Evolutionary conservation across 2,329 filamentous ascomycete species (phyloP), one percentile per base, ranked within the genome.

Genomic region (Coniochaeta ligniaria): DNA sequence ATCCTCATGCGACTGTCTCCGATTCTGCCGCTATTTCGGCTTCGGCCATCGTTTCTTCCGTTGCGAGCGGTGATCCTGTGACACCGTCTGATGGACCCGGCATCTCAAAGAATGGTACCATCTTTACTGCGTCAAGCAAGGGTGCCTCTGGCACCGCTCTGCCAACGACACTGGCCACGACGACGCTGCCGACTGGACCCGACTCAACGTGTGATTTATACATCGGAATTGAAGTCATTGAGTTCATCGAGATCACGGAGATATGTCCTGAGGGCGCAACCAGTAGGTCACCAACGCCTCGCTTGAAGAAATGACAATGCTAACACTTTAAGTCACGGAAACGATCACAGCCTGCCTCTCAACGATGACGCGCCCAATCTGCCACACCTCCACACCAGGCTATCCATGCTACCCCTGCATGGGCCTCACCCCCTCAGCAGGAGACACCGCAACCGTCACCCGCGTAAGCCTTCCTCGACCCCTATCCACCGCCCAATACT

Each of bases 171-270:
- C n/a, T 38, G 14, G 47, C 26, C 2, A 52, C 47, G 31, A 31
- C 47, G 3, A 57, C 38, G 28, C n/a, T 41, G 11, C 55, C 50
- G 2, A 16, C 58, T 31, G 22, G 36, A n/a, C n/a, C 35, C 28
- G 11, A 43, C 8, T 24, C 20, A 41, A 22, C 54, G 22, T 70
- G 68, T 59, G 63, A 59, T 35, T 50, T 17, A 2, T 70, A 65
- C 62, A 66, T 74, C 26, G 72, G 71, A 54, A 60, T 74, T 45
- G 71, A 74, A 60, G 64, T 72, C 20, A 68, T 73, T 24, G 61
- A 71, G 33, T 64, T 70, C 50, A 64, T 72, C 31, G 66, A 68
- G 7, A 62, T 73, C 22, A 66, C 66, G 9, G 70, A 71, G 54
- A 57, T 66, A n/a, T 72, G 68, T 45, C 66, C 65, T 1, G 65